phyloP scores from a whole-genome alignment of 805 yeast species.

The Candida insectorum region DNA sequence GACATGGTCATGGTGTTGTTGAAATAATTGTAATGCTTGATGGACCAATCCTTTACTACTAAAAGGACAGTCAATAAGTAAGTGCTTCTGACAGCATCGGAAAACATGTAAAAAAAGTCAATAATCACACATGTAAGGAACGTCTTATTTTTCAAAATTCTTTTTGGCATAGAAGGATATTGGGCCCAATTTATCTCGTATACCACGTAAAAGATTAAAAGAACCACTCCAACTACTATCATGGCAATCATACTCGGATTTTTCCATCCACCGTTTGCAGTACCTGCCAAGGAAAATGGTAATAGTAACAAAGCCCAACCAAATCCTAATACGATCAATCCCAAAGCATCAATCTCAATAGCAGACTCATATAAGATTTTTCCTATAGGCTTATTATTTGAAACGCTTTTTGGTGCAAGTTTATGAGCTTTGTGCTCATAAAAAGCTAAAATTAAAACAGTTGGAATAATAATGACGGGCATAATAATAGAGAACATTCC shows the following conservation, averaged over 20 bases:
- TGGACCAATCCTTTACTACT: constrained; percentile 27
- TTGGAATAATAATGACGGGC: constrained; percentile 38
- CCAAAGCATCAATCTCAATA: constrained; percentile 36
- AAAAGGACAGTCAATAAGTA: constrained; percentile 33
- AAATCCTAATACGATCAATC: constrained; percentile 33
- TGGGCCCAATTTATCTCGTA: constrained; percentile 37
- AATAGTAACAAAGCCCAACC: constrained; percentile 36
- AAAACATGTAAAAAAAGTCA: constrained; percentile 29
- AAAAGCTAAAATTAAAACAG: constrained; percentile 25
- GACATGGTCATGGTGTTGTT: constrained; percentile 35
- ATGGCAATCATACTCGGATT: constrained; percentile 42
- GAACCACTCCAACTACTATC: constrained; percentile 36
- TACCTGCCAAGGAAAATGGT: constrained; percentile 33
- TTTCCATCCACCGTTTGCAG: constrained; percentile 31
- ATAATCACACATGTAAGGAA: constrained; percentile 30
- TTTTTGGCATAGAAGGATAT: constrained; percentile 34
- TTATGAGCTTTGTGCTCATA: constrained; percentile 27
- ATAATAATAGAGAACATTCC: constrained; percentile 47
- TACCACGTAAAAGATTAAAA: constrained; percentile 28
- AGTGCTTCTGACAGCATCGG: constrained; percentile 22
- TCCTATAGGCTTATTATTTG: constrained; percentile 1
- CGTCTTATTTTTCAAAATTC: constrained; percentile 31
- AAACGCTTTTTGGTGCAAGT: constrained; percentile 6
- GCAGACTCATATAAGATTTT: constrained; percentile 2
- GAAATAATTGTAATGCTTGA: constrained; percentile 33